Base-by-base conservation (phyloP, 2,329 filamentous ascomycete species). In the Neoscytalidium dimidiatum region DNA sequence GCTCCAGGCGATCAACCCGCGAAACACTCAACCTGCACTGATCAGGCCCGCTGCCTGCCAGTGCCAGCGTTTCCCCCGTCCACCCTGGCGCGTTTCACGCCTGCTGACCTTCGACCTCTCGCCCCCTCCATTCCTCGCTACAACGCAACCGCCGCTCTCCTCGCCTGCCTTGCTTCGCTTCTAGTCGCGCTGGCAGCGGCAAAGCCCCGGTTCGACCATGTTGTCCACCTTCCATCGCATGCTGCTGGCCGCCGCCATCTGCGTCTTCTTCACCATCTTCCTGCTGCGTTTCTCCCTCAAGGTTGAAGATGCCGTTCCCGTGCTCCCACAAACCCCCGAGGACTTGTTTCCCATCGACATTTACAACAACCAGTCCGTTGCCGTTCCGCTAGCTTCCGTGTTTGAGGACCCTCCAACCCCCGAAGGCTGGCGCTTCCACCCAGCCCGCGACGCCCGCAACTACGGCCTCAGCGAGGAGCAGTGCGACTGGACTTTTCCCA, bases 401-500 rank as follows among this genome's bases (percentile, higher is more conserved):
- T 64, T 64, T 19, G 61, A 53, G 2, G 61, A 64, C 8, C 17
- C 33, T 1, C 44, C 49, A 11, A 44, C 61, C 4, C 48, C 48
- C 49, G 61, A 64, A 8, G 52, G 38, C 1, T 64, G 62, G 62
- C 62, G 62, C 19, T 64, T 64, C 51, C 51, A 64, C 19, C 62
- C 62, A 8, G 62, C 51, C 14, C 63, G 63, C 14, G 63, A 65
- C 11, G 52, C 56, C 31, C 52, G 44, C 46, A 65, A 65, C 46
- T 65, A 65, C 31, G 63, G 63, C n/a, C 46, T 65, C 26, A 46
- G n/a, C 26, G 53, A 60, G 23, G 63, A 58, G 43, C 63, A 65
- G 63, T 65, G 63, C 63, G 56, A 65, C 44, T 41, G 38, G 46
- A 57, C 63, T 17, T 74, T 75, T 41, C 44, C 68, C 17, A 63